These are phyloP conservation scores for Raphanus raphanistrum DNA, from an alignment of 345 rosid species.

Conservation along the genomic window DNA sequence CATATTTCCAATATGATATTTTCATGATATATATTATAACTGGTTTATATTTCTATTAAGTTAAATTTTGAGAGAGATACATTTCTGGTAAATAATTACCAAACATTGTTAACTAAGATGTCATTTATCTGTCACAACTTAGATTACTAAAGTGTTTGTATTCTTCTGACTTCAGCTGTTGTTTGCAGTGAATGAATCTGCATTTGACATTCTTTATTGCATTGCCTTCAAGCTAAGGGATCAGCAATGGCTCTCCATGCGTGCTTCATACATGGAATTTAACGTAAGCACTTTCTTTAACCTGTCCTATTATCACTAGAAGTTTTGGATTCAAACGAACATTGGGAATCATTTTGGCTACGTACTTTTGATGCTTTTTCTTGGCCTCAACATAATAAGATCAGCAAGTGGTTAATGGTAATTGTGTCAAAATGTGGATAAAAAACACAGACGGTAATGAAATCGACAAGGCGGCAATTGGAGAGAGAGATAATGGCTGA, in stretches of 20 bases:
- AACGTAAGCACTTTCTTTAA: constrained; percentile 60
- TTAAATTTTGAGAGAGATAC: too few species aligned
- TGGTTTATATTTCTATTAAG: too few species aligned
- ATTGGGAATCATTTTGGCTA: too few species aligned
- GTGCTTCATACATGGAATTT: constrained; percentile 97
- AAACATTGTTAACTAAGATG: background rate
- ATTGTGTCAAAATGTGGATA: background rate
- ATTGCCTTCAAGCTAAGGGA: constrained; percentile 98
- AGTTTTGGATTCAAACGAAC: background rate
- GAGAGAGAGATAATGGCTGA: constrained; percentile 92
- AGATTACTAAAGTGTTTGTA: background rate
- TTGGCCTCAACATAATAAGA: background rate
- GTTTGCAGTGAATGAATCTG: constrained; percentile 76
- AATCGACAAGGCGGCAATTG: constrained; percentile 77
- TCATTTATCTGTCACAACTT: background rate
- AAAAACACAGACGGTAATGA: constrained; percentile 65
- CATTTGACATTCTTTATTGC: constrained; percentile 97
- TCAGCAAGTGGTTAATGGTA: background rate
- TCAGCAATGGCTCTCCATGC: constrained; percentile 92
- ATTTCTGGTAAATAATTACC: constrained; percentile 32
- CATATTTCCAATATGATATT: too few species aligned
- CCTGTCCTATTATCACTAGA: background rate
- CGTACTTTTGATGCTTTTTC: background rate
- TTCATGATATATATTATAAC: too few species aligned
- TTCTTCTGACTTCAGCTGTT: constrained; percentile 13